Base-by-base conservation (phyloP, 352 stramenopile species). In the Pythium phragmiticola region DNA sequence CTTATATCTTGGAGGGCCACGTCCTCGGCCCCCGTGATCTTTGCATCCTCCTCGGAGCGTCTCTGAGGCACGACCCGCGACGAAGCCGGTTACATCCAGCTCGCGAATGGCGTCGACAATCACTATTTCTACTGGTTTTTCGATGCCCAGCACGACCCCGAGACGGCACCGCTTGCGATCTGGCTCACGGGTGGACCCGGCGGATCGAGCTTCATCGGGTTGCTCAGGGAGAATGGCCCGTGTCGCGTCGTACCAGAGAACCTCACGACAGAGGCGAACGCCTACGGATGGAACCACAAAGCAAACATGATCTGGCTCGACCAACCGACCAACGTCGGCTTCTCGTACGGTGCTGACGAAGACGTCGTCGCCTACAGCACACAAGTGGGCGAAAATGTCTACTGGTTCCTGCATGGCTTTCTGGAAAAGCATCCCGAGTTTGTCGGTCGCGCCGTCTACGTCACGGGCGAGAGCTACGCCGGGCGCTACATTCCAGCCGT, bases 61-160 rank as follows among this genome's bases (percentile, higher is more conserved):
- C 82, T 82, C 66, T 87, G 75, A 52, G 71, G 75, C 6, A 60
- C 80, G 37, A 56, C 66, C 7, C 68, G 52, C 13, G 65, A 83
- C 41, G 73, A 86, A 28, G 77, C 73, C 16, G 78, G 75, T 0
- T 84, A 88, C 55, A 72, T 88, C 11, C 78, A 82, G 48, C 55
- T 88, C 17, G 65, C 76, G 16, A 80, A 85, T 58, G 78, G 72
- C 51, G 43, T 72, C 17, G 75, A 84, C 39, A 73, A 87, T 54
- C 64, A 83, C 30, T 89, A 88, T 65, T 89, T 89, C 65, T 89
- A 88, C 60, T 89, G 80, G 80, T 84, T 84, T 55, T 73, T 84
- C 0, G 66, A 83, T 58, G 88, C 80, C 5, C 69, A 65, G n/a
- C 66, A 49, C 12, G 49, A 63, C 6, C 68, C 73, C 3, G 23